Evolutionary conservation across 2,329 filamentous ascomycete species (phyloP), one percentile per base, ranked within the genome.

Genomic region (Calonectria henricotiae): DNA sequence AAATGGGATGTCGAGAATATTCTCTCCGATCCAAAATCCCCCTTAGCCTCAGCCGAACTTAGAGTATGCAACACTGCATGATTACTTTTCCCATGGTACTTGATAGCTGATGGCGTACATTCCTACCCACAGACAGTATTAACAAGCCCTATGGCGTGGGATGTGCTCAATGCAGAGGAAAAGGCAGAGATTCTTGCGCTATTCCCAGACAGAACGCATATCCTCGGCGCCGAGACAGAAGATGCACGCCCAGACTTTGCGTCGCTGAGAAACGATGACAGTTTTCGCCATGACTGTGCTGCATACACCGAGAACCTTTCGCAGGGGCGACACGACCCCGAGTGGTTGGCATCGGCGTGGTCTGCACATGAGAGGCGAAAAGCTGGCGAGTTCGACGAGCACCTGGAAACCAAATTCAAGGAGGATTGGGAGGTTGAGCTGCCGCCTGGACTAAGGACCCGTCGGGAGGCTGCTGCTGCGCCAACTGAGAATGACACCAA

Each of bases 281-380:
- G 82, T 72, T 87, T 87, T 74, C 85, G 86, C 12, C 79, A 85
- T 55, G 85, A 86, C 75, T 83, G 85, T 62, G 82, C 84, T 0
- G 81, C 81, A 4, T 87, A 87, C 75, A 83, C 82, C 35, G 83
- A 85, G 39, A 82, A 87, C 71, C 78, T 90, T 20, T 72, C 77
- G 5, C 79, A 81, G 41, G 88, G 88, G 4, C 84, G 83, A 39
- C 86, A 89, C 68, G 87, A 89, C 72, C 82, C 84, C 1, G 82
- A 83, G 15, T 90, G 88, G 88, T 83, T 90, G 8, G 79, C 76
- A 17, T 82, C 86, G 66, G 88, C 89, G 1, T 89, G 86, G 82
- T 77, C 77, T 4, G 88, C 89, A 0, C 86, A 89, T 70, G 81
- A 83, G 65, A 81, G 83, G 75, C 85, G 88, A 66, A 82, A 80